Percentiles rank a stretch among this genome's conserved stretches.
Evolutionary conservation across 164 flowering plant genomes (phyloP).

Genomic region (Kalanchoe fedtschenkoi): DNA sequence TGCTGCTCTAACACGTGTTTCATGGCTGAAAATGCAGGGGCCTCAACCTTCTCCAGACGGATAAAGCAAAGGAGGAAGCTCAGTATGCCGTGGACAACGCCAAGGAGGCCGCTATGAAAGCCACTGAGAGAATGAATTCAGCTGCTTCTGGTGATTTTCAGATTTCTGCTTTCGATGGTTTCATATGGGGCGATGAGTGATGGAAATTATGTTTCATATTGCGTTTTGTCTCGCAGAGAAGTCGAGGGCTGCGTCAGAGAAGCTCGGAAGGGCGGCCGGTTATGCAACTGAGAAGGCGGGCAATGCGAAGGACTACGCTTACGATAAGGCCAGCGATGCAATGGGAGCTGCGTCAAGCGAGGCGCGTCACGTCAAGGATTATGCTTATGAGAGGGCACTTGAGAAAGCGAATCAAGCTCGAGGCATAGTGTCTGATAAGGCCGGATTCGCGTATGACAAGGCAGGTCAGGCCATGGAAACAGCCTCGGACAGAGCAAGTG

Average conservation of each 20-base stretch:
- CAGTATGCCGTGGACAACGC: neutral
- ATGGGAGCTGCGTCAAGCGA: too few species aligned
- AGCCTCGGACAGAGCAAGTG: neutral
- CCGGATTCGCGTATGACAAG: too few species aligned
- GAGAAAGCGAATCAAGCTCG: too few species aligned
- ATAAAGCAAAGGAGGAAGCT: neutral
- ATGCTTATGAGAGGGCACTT: too few species aligned
- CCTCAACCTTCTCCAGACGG: neutral
- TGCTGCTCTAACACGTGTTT: too few species aligned
- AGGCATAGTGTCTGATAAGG: too few species aligned
- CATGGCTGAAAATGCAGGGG: too few species aligned
- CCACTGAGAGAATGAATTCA: constrained; percentile 17
- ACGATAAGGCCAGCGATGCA: too few species aligned
- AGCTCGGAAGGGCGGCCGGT: neutral
- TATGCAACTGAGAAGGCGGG: neutral
- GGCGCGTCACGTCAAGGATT: too few species aligned
- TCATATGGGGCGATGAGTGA: neutral
- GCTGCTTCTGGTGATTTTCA: constrained; percentile 19
- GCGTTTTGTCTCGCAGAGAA: constrained; percentile 14
- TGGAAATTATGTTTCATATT: neutral
- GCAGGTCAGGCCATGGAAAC: neutral
- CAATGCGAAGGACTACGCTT: constrained; percentile 2
- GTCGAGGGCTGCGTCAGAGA: constrained; percentile 5
- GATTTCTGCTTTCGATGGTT: too few species aligned
- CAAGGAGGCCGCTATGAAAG: constrained; percentile 25